Conservation (phyloP, 2,329 filamentous ascomycete species). For the Colletotrichum sp. region DNA sequence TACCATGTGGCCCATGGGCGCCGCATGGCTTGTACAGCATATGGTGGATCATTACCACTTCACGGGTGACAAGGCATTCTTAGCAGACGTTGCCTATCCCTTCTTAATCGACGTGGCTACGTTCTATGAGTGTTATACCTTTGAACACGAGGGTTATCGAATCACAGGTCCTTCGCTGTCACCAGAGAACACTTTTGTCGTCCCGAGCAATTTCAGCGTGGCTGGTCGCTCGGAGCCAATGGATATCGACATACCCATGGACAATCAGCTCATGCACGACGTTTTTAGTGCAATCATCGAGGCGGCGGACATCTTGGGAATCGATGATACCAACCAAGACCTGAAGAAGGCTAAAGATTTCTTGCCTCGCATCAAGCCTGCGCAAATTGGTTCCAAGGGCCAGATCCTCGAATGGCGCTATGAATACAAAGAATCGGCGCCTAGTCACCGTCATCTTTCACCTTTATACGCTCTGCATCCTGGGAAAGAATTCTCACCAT, state of each 20-base stretch:
- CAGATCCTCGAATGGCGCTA: constrained; percentile 11
- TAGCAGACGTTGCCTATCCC: constrained; percentile 29
- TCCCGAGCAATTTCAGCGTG: constrained; percentile 15
- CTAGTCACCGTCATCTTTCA: constrained; percentile 55
- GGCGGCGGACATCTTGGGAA: neutral
- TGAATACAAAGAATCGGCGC: constrained; percentile 44
- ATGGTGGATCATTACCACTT: constrained; percentile 43
- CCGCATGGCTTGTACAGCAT: constrained; percentile 43
- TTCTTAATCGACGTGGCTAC: constrained; percentile 36
- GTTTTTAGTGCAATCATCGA: constrained; percentile 7
- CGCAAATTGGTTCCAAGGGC: neutral
- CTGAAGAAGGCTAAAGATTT: neutral
- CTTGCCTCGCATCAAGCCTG: neutral
- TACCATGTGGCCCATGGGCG: constrained; percentile 42
- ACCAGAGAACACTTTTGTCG: constrained; percentile 27
- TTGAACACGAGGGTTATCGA: constrained; percentile 32
- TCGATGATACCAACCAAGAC: neutral
- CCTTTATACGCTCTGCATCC: constrained; percentile 51
- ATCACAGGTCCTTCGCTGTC: constrained; percentile 27
- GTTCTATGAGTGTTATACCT: constrained; percentile 44
- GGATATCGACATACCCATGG: constrained; percentile 28
- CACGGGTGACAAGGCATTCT: constrained; percentile 29
- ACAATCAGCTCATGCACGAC: constrained; percentile 27
- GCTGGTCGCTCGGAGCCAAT: constrained; percentile 12
- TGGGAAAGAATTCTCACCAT: constrained; percentile 30